phyloP scores from a whole-genome alignment of 306 rosid species.

The Prunus salicina region DNA sequence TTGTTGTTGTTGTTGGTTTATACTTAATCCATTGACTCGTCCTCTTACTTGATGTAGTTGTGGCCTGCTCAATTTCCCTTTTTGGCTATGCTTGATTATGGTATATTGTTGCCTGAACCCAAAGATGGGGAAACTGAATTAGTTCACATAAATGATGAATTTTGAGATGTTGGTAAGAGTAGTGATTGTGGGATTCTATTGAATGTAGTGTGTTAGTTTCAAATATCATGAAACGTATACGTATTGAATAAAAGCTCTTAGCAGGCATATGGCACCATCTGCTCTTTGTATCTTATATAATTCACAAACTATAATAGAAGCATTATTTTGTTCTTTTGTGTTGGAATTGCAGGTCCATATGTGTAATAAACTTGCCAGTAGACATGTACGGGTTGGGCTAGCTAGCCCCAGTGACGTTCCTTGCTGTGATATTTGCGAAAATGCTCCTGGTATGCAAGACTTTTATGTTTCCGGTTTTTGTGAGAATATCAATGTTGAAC shows the following conservation, averaged over 20 bases:
- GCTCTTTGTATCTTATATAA: background rate
- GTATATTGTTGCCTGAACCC: background rate
- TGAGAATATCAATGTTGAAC: slow-evolving; percentile 6
- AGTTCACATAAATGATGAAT: background rate
- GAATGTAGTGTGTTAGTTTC: background rate
- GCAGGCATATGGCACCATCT: background rate
- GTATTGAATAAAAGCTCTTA: background rate
- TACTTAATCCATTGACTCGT: background rate
- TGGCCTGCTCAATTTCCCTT: background rate
- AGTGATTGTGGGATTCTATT: background rate
- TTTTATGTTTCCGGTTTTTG: background rate
- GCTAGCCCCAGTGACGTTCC: slow-evolving; percentile 65
- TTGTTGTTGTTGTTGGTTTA: background rate
- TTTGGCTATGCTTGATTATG: background rate
- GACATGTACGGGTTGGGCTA: slow-evolving; percentile 68
- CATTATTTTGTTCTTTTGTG: slow-evolving; percentile 10
- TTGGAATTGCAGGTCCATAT: slow-evolving; percentile 55
- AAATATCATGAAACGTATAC: background rate
- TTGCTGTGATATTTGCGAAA: slow-evolving; percentile 73
- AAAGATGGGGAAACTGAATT: background rate
- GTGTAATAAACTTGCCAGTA: slow-evolving; percentile 77
- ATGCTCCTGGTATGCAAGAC: slow-evolving; percentile 53
- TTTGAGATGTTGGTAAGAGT: background rate
- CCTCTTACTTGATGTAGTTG: background rate
- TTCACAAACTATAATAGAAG: background rate